Base-by-base conservation (phyloP, 371 early-diverging fungal genomes). In the Vairimorpha ceranae region DNA sequence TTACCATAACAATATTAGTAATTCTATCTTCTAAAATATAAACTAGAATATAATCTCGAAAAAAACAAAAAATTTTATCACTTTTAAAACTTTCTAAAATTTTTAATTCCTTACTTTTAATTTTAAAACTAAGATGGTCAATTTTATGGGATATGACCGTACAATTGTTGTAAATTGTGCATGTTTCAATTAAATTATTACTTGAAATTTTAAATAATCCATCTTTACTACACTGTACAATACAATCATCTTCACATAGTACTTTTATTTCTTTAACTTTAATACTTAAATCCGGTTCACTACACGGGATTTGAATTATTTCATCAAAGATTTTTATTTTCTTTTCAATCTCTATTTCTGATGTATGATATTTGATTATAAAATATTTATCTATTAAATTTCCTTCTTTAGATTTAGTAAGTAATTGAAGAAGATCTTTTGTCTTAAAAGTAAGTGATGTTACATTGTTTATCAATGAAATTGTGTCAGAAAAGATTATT, bases 41-140 rank as follows among this genome's bases (percentile, higher is more conserved):
- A 14, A 41, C 68, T 23, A 67, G 41, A n/a, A 67, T 67, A 38
- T 67, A 56, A n/a, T 52, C 30, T n/a, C 35, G 35, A 32, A 67
- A 35, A 52, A 67, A 52, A 29, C 56, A 67, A 38, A 67, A 67
- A n/a, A 67, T 32, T 38, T 36, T 23, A 0, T 67, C 68, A 36
- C 43, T 56, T 52, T 33, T 27, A 29, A 67, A 38, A 6, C 19
- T 36, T 36, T 67, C 68, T 25, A 67, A 38, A 36, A 67, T 21
- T 2, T 32, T 29, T 8, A 67, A 32, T 21, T 67, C 68, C n/a
- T 27, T 67, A 15, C 54, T 27, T 38, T 41, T 67, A 21, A 56
- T 56, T 48, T 33, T 52, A 4, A 67, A 52, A 1, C 12, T n/a
- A 23, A 67, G 30, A 29, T 27, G 17, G 21, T 67, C 68, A 15